A percentile compares a stretch with the other conserved stretches of the same genome.
These are phyloP conservation scores for Moesziomyces sp. DNA, from an alignment of 1,284 basidiomycete species.

Conservation along the genomic window DNA sequence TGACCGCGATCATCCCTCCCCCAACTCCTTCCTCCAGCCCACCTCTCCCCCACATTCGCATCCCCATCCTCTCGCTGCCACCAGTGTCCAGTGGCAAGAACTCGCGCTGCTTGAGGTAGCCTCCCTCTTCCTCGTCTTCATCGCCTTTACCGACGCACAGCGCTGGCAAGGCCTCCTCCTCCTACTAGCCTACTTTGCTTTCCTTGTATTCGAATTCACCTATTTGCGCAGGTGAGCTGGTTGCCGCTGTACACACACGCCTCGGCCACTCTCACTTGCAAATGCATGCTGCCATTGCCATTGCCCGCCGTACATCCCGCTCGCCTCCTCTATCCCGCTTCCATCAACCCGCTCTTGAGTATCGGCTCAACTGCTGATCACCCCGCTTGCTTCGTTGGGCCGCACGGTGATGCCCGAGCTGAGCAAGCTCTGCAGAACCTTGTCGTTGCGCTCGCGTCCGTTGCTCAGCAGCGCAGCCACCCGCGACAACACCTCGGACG, in stretches of 20 bases:
- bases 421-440: slow-evolving; percentile 44
- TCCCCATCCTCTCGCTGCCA: slow-evolving; percentile 15
- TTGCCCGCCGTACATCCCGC: no score
- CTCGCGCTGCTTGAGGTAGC: slow-evolving; percentile 29
- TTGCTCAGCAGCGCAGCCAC: slow-evolving; percentile 37
- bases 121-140: slow-evolving; percentile 44
- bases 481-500: slow-evolving; percentile 51
- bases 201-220: slow-evolving; percentile 49
- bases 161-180: slow-evolving; percentile 48
- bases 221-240: slow-evolving; percentile 17
- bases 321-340: no score
- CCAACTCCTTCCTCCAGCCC: no score
- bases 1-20: slow-evolving; percentile 6
- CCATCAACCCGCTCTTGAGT: no score
- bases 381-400: slow-evolving; percentile 31
- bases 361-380: slow-evolving; percentile 29
- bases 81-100: slow-evolving; percentile 42
- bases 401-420: slow-evolving; percentile 36
- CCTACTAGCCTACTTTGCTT: slow-evolving; percentile 43
- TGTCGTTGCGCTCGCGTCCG: slow-evolving; percentile 39
- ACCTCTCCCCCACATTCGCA: slow-evolving; percentile 1
- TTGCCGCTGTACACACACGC: no score
- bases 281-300: no score
- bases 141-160: slow-evolving; percentile 42
- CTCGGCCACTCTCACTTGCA: no score